Evolutionary conservation across 2,329 filamentous ascomycete genomes (phyloP).

Genomic region (Dothideomycetidae sp.): DNA sequence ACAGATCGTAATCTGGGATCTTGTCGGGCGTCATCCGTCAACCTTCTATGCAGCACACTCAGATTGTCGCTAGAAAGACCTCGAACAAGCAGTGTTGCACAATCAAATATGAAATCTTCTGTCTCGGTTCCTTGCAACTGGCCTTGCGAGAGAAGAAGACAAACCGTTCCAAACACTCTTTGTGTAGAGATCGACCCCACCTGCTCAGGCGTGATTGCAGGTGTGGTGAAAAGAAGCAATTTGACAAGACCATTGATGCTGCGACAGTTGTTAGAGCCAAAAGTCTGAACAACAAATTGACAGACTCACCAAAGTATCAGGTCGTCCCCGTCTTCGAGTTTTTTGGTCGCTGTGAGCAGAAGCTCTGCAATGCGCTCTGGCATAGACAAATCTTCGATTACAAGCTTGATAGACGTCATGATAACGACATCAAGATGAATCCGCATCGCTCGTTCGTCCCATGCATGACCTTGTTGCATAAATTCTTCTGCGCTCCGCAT

Average conservation of each 20-base stretch:
- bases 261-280: neutral
- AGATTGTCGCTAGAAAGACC: constrained; percentile 1
- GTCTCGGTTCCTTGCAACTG: neutral
- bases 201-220: constrained; percentile 1
- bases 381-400: too few relatives aligned
- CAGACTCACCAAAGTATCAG: too few relatives aligned
- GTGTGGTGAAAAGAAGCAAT: neutral
- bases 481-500: constrained; percentile 1
- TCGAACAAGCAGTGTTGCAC: constrained; percentile 3
- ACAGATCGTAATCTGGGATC: neutral
- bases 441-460: constrained; percentile 14
- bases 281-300: neutral
- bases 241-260: constrained; percentile 4
- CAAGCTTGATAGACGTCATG: too few relatives aligned
- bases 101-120: constrained; percentile 2
- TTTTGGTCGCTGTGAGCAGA: constrained; percentile 5
- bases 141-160: neutral
- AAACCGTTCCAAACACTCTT: neutral
- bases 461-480: neutral
- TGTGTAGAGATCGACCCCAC: neutral
- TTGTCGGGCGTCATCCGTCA: neutral
- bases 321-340: too few relatives aligned
- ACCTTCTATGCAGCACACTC: neutral
- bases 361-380: neutral
- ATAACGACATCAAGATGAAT: too few relatives aligned